phyloP scores from a whole-genome alignment of 306 rosid species.

The Psophocarpus tetragonolobus region DNA sequence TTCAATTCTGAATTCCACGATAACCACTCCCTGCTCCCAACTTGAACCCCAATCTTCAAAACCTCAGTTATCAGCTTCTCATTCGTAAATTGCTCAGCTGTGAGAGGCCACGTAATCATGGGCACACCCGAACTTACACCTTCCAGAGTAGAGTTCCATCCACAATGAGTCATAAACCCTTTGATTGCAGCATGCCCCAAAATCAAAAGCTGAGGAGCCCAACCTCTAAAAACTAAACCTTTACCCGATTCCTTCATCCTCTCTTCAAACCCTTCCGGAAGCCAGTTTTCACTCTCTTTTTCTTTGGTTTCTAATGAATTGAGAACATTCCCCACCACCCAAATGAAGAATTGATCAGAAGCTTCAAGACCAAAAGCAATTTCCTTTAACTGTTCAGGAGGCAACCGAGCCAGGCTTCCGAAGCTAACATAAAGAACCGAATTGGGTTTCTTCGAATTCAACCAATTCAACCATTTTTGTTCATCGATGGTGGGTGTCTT shows the following conservation, averaged over 20 bases:
- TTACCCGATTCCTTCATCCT: conserved; percentile 44
- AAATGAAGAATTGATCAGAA: conserved; percentile 52
- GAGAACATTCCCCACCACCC: conserved; percentile 60
- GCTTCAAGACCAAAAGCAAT: conserved; percentile 66
- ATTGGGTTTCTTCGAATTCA: conserved; percentile 50
- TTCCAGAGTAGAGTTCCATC: conserved; percentile 81
- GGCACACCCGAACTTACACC: conserved; percentile 55
- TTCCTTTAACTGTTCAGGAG: conserved; percentile 47
- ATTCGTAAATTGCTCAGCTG: conserved; percentile 70
- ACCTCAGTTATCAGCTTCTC: conserved; percentile 66
- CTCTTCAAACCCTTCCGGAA: conserved; percentile 52
- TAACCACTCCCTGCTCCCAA: conserved; percentile 69
- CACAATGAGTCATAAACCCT: conserved; percentile 77
- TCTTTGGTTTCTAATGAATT: background rate
- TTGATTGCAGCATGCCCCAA: conserved; percentile 56
- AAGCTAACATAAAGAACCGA: conserved; percentile 65
- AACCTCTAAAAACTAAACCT: conserved; percentile 65
- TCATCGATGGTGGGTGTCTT: conserved; percentile 47
- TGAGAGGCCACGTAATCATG: conserved; percentile 71
- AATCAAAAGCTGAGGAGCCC: conserved; percentile 72
- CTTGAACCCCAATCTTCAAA: conserved; percentile 55
- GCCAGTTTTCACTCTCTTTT: conserved; percentile 4
- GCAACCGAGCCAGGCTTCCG: conserved; percentile 51
- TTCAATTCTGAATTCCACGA: conserved; percentile 30
- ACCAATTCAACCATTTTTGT: conserved; percentile 50